A percentile compares a stretch with the other conserved stretches of the same genome.
Conservation (phyloP, 2,329 filamentous ascomycete species). For the Apiospora aurea region DNA sequence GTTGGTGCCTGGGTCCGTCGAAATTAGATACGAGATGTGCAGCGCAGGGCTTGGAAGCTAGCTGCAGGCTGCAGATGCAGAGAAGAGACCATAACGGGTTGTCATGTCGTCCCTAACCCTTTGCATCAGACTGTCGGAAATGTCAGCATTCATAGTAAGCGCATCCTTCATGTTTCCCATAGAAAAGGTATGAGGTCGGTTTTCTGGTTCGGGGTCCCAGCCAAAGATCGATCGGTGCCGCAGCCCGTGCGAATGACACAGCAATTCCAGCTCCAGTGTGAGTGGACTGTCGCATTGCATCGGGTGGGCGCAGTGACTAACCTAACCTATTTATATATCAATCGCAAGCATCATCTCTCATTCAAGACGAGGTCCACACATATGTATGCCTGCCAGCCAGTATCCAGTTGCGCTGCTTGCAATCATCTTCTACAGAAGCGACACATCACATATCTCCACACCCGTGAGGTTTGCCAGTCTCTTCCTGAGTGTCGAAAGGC, state of each 20-base stretch:
- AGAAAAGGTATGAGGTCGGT: neutral
- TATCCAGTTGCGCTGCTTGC: neutral
- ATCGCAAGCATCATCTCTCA: neutral
- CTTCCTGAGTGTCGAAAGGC: neutral
- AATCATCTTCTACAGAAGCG: neutral
- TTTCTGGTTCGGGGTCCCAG: neutral
- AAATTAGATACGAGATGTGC: neutral
- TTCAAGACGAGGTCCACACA: neutral
- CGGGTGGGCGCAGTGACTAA: neutral
- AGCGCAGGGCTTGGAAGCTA: neutral
- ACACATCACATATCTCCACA: neutral
- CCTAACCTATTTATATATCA: slow-evolving; percentile 14
- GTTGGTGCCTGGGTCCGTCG: neutral
- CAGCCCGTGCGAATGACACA: neutral
- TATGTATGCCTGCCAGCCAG: neutral
- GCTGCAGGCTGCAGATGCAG: neutral
- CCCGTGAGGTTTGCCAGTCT: neutral
- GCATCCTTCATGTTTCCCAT: neutral
- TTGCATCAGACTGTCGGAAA: neutral
- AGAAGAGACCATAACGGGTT: neutral
- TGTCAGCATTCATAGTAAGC: neutral
- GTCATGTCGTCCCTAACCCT: neutral
- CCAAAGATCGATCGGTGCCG: slow-evolving; percentile 3
- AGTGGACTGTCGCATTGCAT: neutral
- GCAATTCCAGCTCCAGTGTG: neutral